These are phyloP conservation scores for Anthostomella pinea DNA, from an alignment of 2,329 filamentous ascomycete species.

Conservation along the genomic window DNA sequence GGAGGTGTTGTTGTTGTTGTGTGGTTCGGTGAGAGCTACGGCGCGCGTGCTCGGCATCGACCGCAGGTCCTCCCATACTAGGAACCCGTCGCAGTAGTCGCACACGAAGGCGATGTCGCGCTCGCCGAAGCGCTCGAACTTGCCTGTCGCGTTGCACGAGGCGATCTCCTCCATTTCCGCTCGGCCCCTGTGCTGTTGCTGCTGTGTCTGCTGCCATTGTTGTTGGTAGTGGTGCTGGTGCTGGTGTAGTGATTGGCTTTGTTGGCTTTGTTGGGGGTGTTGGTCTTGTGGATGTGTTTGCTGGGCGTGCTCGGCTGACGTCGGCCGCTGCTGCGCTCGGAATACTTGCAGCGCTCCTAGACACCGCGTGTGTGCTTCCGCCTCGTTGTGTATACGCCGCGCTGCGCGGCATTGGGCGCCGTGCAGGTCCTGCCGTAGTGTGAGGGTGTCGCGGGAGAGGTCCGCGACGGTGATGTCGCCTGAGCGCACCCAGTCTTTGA, in stretches of 20 bases:
- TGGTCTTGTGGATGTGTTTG: constrained; percentile 8
- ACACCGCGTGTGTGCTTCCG: constrained; percentile 46
- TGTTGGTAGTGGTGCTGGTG: constrained; percentile 7
- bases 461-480: constrained; percentile 54
- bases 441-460: constrained; percentile 53
- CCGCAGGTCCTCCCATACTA: constrained; percentile 56
- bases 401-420: constrained; percentile 57
- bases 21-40: constrained; percentile 18
- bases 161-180: constrained; percentile 53
- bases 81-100: constrained; percentile 60
- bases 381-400: constrained; percentile 49
- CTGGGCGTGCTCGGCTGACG: constrained; percentile 8
- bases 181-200: constrained; percentile 7
- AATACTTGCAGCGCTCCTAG: constrained; percentile 56
- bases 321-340: constrained; percentile 42
- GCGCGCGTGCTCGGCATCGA: constrained; percentile 48
- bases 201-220: constrained; percentile 1
- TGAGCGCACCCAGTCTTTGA: constrained; percentile 53
- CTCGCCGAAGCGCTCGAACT: constrained; percentile 54
- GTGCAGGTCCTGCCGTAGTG: constrained; percentile 51
- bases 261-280: constrained; percentile 7
- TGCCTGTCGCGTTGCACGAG: constrained; percentile 51
- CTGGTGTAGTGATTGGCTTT: constrained; percentile 4
- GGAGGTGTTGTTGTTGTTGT: constrained; percentile 5
- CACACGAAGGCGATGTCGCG: constrained; percentile 56